Percentiles rank a stretch among this genome's conserved stretches.
These are phyloP conservation scores for Acanthamoeba triangularis DNA, from an alignment of 208 protist genomes.

Conservation along the genomic window DNA sequence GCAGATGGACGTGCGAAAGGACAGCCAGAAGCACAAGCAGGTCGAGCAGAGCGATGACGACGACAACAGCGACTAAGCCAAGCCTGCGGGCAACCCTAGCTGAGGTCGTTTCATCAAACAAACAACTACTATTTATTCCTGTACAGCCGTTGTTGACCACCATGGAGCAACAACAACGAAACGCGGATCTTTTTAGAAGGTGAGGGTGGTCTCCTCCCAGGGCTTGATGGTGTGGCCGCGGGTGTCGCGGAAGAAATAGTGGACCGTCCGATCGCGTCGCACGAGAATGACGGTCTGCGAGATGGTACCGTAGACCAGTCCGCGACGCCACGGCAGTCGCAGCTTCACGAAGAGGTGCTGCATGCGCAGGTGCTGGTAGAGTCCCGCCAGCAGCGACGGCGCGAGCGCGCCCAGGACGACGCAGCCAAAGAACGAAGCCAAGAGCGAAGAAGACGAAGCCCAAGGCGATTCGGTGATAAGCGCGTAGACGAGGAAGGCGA, in stretches of 20 bases:
- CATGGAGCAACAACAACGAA: no score
- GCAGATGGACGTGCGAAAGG: no score
- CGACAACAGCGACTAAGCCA: not conserved
- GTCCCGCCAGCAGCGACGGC: not conserved
- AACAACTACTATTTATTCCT: no score
- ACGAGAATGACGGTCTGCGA: constrained; percentile 44
- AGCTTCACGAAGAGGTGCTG: constrained; percentile 9
- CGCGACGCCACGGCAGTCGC: not conserved
- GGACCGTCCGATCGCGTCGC: not conserved
- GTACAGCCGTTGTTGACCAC: no score
- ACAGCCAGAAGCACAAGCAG: not conserved
- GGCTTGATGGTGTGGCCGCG: not conserved
- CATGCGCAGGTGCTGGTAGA: constrained; percentile 9
- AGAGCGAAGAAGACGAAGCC: not conserved
- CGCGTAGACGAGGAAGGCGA: not conserved
- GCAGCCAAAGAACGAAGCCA: not conserved
- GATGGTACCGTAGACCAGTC: not conserved
- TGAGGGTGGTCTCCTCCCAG: not conserved
- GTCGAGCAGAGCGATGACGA: not conserved
- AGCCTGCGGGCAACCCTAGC: not conserved
- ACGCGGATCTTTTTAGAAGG: not conserved
- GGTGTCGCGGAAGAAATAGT: constrained; percentile 46
- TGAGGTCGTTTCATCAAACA: no score
- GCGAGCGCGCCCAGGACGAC: not conserved
- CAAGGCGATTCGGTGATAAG: not conserved